phyloP scores from a whole-genome alignment of 169 alveolate species.

The Plasmodium ovale region DNA sequence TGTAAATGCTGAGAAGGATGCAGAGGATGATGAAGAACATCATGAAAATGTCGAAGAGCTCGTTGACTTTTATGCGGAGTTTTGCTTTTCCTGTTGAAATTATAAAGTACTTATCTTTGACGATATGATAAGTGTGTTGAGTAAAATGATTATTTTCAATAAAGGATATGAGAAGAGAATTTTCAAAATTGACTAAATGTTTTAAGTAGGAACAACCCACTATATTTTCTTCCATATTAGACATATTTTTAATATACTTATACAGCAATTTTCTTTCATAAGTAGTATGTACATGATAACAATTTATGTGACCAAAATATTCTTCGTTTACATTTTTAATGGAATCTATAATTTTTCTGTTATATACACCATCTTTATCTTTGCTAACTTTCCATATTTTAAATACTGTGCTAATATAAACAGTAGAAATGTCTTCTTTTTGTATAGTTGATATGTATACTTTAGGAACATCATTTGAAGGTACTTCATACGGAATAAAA shows the following conservation, averaged over 20 bases:
- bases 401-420: constrained; percentile 25
- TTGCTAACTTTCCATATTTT: constrained; percentile 30
- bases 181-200: constrained; percentile 14
- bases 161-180: constrained; percentile 14
- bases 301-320: constrained; percentile 40
- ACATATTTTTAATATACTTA: constrained; percentile 6
- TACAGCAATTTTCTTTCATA: constrained; percentile 23
- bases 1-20: constrained; percentile 2
- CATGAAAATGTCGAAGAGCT: constrained; percentile 11
- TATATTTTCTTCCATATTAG: background rate
- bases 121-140: constrained; percentile 42
- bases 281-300: constrained; percentile 10
- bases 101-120: constrained; percentile 14
- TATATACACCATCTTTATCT: constrained; percentile 5
- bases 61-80: constrained; percentile 26
- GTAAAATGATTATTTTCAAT: constrained; percentile 38
- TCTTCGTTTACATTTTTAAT: constrained; percentile 9
- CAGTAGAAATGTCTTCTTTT: constrained; percentile 3
- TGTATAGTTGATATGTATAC: constrained; percentile 32
- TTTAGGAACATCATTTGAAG: background rate
- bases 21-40: constrained; percentile 6
- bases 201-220: constrained; percentile 63
- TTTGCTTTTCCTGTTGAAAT: constrained; percentile 26
- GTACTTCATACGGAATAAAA: constrained; percentile 26
- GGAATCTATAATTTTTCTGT: constrained; percentile 28